phyloP scores from a whole-genome alignment of 805 yeast genomes.

The Starmera amethionina region DNA sequence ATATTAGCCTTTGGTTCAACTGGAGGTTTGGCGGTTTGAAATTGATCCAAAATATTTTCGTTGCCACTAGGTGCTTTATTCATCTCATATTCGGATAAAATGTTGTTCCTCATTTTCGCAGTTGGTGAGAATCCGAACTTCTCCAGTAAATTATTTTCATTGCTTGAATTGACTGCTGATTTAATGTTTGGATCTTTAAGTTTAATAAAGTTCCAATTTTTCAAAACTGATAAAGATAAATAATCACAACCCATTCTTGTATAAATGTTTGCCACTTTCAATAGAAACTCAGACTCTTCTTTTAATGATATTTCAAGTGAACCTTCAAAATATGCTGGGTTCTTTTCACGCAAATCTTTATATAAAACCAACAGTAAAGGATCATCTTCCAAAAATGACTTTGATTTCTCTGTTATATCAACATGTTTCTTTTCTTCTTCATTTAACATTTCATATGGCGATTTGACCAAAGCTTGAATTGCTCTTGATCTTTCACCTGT shows the following conservation, averaged over 20 bases:
- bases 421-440: constrained; percentile 20
- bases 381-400: constrained; percentile 56
- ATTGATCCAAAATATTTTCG: constrained; percentile 1
- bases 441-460: constrained; percentile 32
- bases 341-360: constrained; percentile 44
- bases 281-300: constrained; percentile 51
- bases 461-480: constrained; percentile 53
- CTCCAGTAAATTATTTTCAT: constrained; percentile 5
- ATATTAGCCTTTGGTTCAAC: constrained; percentile 1
- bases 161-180: constrained; percentile 1
- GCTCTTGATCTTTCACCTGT: constrained; percentile 38
- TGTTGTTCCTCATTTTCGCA: constrained; percentile 14
- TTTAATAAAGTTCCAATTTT: constrained; percentile 55
- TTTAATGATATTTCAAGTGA: constrained; percentile 30
- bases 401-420: constrained; percentile 18
- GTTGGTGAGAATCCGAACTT: constrained; percentile 17
- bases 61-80: constrained; percentile 1
- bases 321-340: constrained; percentile 39
- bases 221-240: constrained; percentile 50
- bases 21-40: not conserved
- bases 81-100: constrained; percentile 2
- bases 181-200: constrained; percentile 9
- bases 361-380: constrained; percentile 71
- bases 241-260: constrained; percentile 89
- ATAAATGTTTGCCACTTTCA: constrained; percentile 57